phyloP scores from a whole-genome alignment of 75 land plant genomes.

The Selaginella moellendorffii region DNA sequence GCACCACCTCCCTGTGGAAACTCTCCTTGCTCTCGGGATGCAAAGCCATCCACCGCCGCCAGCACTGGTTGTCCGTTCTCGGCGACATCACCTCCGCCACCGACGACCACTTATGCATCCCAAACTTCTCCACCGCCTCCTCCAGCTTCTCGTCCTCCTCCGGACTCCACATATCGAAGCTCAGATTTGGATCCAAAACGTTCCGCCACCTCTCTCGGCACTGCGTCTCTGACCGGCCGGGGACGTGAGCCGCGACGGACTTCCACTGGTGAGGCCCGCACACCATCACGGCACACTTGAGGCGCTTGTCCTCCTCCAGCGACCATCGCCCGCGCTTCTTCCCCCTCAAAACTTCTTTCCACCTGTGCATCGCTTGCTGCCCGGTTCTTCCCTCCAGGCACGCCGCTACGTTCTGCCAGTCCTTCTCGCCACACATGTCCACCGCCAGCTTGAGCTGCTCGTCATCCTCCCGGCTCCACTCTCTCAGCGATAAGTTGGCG shows the following conservation, averaged over 20 bases:
- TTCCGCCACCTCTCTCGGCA: conserved; percentile 98
- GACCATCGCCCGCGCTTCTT: conserved; percentile 51
- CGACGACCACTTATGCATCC: conserved; percentile 59
- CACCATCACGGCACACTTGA: conserved; percentile 59
- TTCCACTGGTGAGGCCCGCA: conserved; percentile 74
- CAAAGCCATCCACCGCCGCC: conserved; percentile 78
- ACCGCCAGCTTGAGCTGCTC: conserved; percentile 57
- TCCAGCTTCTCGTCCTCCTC: conserved; percentile 63
- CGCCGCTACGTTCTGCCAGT: conserved; percentile 83
- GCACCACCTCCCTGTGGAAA: conserved; percentile 40
- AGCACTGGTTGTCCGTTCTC: conserved; percentile 85
- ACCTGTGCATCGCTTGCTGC: conserved; percentile 75
- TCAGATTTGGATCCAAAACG: conserved; percentile 71
- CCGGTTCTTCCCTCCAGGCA: conserved; percentile 63
- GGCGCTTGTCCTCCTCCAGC: conserved; percentile 65
- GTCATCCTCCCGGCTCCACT: conserved; percentile 88
- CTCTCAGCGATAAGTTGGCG: conserved; percentile 52
- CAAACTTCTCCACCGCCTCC: conserved; percentile 44
- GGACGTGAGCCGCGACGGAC: conserved; percentile 59
- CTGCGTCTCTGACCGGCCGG: conserved; percentile 76
- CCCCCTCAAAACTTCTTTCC: conserved; percentile 6
- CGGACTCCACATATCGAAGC: conserved; percentile 52
- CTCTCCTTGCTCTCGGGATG: conserved; percentile 42
- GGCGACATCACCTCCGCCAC: conserved; percentile 48
- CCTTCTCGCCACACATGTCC: conserved; percentile 52